Base-by-base conservation (phyloP, 2,329 filamentous ascomycete species). In the Microsporum ferrugineum region DNA sequence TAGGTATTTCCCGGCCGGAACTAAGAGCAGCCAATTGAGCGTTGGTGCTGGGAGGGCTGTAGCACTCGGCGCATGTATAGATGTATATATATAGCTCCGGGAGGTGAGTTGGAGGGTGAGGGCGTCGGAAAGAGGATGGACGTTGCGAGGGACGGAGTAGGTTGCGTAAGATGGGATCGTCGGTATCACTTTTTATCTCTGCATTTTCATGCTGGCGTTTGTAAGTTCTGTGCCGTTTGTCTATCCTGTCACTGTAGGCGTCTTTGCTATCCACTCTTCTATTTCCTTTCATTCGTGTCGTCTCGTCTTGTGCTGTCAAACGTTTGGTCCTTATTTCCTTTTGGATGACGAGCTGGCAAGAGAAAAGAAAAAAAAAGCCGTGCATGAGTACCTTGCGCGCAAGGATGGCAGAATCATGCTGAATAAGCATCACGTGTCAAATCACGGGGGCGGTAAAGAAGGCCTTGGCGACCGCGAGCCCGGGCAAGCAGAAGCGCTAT, bases 361-460 rank as follows among this genome's bases (percentile, higher is more conserved):
- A 57, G 6, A 39, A 67, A n/a, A 31, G 51, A 34, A 23, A 31
- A 23, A 55, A 34, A 55, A 55, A 17, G 51, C 29, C 45, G 23
- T 55, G 31, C 51, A 36, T 55, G 51, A 55, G 51, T 12, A 55
- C 51, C 51, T 55, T 55, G 51, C n/a, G 51, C 31, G 51, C 51
- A 55, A 33, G 49, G 29, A 53, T 55, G 51, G 33, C 51, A 34
- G 12, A n/a, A 17, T 29, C 29, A n/a, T 34, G 51, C 51, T 55
- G 31, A 55, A 5, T 55, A 31, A 55, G 7, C 14, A 17, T 55
- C 51, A 55, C 51, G 51, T 55, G 51, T 7, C 29, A 5, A 55
- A 55, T 55, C 51, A 55, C 51, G 51, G 51, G 29, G 14, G 31
- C 27, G 29, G 27, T 31, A 34, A 55, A n/a, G 23, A 12, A 38